Conservation (phyloP, 108 stramenopile genomes). For the Aurantiochytrium sp. region DNA sequence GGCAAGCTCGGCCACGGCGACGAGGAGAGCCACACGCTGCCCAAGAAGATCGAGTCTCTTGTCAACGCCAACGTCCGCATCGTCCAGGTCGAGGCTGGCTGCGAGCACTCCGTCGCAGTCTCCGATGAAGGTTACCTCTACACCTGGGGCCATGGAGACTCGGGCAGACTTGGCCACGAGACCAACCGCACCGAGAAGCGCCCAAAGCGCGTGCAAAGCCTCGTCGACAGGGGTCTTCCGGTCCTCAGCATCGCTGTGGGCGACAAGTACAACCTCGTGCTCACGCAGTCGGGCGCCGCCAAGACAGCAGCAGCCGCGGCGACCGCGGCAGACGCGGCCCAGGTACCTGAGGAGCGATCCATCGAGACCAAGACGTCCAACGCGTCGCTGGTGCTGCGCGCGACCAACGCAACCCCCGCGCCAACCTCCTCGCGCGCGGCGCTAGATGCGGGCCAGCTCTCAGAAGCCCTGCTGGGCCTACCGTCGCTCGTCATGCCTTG, state of each 20-base stretch:
- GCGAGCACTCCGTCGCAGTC: conserved; percentile 51
- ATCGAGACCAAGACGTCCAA: neutral
- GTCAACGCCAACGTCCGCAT: conserved; percentile 7
- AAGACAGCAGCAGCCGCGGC: neutral
- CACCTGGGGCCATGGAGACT: conserved; percentile 32
- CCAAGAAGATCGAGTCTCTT: neutral
- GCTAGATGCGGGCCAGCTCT: neutral
- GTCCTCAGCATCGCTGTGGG: conserved; percentile 6
- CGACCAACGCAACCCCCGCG: neutral
- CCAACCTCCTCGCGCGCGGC: neutral
- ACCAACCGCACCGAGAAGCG: conserved; percentile 14
- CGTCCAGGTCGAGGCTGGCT: conserved; percentile 48
- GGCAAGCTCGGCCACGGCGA: conserved; percentile 55
- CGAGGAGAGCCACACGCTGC: conserved; percentile 17
- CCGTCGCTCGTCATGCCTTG: neutral
- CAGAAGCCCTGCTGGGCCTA: neutral
- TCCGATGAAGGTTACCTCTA: conserved; percentile 44
- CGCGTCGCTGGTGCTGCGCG: neutral
- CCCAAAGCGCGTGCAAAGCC: conserved; percentile 3
- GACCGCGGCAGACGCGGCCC: neutral
- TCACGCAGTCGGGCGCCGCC: neutral
- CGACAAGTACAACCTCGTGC: conserved; percentile 4
- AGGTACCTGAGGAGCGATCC: too few species aligned
- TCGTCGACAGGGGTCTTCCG: conserved; percentile 15
- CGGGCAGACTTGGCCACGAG: conserved; percentile 54